A percentile compares a stretch with the other conserved stretches of the same genome.
Evolutionary conservation across 2,329 filamentous ascomycete genomes (phyloP).

Genomic region (Sclerotinia borealis): DNA sequence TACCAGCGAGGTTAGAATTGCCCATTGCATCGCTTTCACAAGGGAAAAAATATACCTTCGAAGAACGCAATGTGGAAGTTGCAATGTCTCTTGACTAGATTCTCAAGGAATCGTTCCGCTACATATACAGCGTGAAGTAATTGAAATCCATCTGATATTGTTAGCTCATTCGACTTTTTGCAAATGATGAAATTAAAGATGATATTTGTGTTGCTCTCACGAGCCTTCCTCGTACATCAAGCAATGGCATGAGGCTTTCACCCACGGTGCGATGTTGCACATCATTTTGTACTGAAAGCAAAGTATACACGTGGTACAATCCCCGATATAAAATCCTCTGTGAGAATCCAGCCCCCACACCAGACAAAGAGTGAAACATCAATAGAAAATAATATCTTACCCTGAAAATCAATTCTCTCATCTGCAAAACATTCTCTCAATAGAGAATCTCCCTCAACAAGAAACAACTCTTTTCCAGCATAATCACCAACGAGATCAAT

Average conservation of each 20-base stretch:
- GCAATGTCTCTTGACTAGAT: slow-evolving; percentile 57
- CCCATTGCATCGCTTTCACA: not conserved
- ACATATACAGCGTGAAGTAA: slow-evolving; percentile 64
- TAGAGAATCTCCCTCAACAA: slow-evolving; percentile 69
- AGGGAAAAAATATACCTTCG: slow-evolving; percentile 20
- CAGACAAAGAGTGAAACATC: not conserved
- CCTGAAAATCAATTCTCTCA: slow-evolving; percentile 55
- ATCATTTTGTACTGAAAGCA: not conserved
- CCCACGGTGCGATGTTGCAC: not conserved
- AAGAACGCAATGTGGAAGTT: slow-evolving; percentile 70
- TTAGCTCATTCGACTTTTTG: slow-evolving; percentile 16
- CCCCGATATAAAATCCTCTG: not conserved
- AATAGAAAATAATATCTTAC: slow-evolving; percentile 29
- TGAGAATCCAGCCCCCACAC: not conserved
- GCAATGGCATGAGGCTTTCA: not conserved
- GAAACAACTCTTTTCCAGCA: slow-evolving; percentile 65
- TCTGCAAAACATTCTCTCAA: slow-evolving; percentile 58
- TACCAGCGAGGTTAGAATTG: slow-evolving; percentile 16
- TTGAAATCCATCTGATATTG: slow-evolving; percentile 53
- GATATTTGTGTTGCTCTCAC: not conserved
- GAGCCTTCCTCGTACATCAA: not conserved
- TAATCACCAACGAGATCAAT: slow-evolving; percentile 71
- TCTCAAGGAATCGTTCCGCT: slow-evolving; percentile 59
- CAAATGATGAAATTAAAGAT: too few species aligned
- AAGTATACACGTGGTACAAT: not conserved